phyloP scores from a whole-genome alignment of 345 rosid species.

The Gynandropsis gynandra region DNA sequence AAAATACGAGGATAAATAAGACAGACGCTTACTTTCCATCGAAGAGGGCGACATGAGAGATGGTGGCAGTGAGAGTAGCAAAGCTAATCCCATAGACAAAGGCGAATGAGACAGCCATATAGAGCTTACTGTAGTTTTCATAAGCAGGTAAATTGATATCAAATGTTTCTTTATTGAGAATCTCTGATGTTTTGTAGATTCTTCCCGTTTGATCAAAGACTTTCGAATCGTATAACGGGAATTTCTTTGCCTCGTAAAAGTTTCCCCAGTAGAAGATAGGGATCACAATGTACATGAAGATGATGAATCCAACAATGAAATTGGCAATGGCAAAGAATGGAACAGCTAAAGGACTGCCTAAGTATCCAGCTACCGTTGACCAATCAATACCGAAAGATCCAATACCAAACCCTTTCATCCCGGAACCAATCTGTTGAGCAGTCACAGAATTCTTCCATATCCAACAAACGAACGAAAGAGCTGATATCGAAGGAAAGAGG shows the following conservation, averaged over 20 bases:
- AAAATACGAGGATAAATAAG: background rate
- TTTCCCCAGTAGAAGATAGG: constrained; percentile 61
- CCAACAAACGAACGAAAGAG: constrained; percentile 58
- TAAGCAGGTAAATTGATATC: constrained; percentile 35
- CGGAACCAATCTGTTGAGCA: constrained; percentile 69
- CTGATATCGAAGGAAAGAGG: constrained; percentile 53
- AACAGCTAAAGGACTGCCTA: constrained; percentile 62
- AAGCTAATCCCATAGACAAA: constrained; percentile 53
- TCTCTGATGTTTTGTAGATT: constrained; percentile 36
- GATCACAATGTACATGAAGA: constrained; percentile 39
- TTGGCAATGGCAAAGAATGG: constrained; percentile 60
- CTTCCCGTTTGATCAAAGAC: constrained; percentile 40
- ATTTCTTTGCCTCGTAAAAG: constrained; percentile 37
- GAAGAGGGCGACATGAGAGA: constrained; percentile 69
- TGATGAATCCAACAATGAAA: constrained; percentile 36
- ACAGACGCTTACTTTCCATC: constrained; percentile 51
- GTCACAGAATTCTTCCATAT: constrained; percentile 54
- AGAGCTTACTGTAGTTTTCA: constrained; percentile 53
- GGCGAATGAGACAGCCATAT: constrained; percentile 57
- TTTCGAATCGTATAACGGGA: constrained; percentile 38
- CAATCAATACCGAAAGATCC: constrained; percentile 73
- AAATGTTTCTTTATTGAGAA: constrained; percentile 39
- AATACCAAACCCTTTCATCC: constrained; percentile 46
- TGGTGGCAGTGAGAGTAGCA: constrained; percentile 41
- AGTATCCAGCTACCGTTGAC: constrained; percentile 51